Percentiles rank a stretch among this genome's conserved stretches.
phyloP scores from a whole-genome alignment of 805 yeast species.

The Myxozyma nipponensis region DNA sequence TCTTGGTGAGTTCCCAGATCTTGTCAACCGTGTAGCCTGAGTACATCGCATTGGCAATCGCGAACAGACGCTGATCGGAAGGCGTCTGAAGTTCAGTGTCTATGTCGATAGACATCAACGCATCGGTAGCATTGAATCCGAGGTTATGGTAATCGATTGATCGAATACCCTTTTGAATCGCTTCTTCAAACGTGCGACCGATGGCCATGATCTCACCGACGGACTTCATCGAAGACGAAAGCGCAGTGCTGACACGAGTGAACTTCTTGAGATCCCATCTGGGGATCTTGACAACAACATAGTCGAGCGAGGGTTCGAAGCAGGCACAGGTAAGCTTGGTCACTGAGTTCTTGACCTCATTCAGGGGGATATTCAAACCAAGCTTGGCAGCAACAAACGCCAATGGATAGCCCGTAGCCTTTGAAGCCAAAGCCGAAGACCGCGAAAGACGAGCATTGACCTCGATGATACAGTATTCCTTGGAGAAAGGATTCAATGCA shows the following conservation, averaged over 20 bases:
- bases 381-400: conserved; percentile 98
- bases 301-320: conserved; percentile 96
- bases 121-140: conserved; percentile 80
- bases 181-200: conserved; percentile 96
- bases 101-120: conserved; percentile 85
- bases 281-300: conserved; percentile 95
- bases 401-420: conserved; percentile 97
- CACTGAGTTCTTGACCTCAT: conserved; percentile 87
- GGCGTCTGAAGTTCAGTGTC: conserved; percentile 94
- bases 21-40: conserved; percentile 87
- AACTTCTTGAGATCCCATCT: conserved; percentile 98
- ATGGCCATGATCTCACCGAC: conserved; percentile 99
- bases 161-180: conserved; percentile 95
- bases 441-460: conserved; percentile 97
- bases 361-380: conserved; percentile 87
- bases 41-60: conserved; percentile 89
- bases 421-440: conserved; percentile 98
- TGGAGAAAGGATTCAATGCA: conserved; percentile 87
- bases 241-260: conserved; percentile 80
- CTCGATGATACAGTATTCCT: conserved; percentile 95
- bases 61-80: conserved; percentile 94
- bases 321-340: conserved; percentile 92
- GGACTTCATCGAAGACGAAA: conserved; percentile 94
- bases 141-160: conserved; percentile 93
- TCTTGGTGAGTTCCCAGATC: conserved; percentile 85